Evolutionary conservation across 2,329 filamentous ascomycete species (phyloP).

Genomic region (Diaporthe australafricana): DNA sequence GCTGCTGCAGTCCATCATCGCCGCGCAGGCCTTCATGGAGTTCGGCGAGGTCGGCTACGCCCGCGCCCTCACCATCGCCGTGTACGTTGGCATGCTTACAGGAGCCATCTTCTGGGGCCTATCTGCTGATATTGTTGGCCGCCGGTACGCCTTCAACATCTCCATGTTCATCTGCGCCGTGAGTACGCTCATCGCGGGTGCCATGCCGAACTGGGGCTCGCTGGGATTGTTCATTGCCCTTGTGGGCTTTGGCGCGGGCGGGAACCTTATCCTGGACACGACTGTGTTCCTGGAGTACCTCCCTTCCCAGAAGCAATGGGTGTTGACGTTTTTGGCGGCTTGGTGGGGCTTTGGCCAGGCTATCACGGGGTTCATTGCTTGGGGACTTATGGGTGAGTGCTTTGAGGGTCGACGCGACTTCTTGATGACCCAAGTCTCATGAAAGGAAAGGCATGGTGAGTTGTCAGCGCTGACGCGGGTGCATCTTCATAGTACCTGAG

Average conservation of each 20-base stretch:
- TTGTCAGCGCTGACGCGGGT: not conserved
- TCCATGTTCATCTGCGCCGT: slow-evolving; percentile 72
- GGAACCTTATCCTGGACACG: slow-evolving; percentile 73
- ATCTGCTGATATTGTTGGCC: slow-evolving; percentile 74
- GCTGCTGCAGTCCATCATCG: slow-evolving; percentile 72
- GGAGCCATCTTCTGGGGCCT: slow-evolving; percentile 78
- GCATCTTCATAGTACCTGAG: slow-evolving; percentile 45
- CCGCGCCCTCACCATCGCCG: slow-evolving; percentile 70
- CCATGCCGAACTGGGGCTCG: slow-evolving; percentile 73
- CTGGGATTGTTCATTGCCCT: slow-evolving; percentile 73
- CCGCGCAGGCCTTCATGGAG: slow-evolving; percentile 67
- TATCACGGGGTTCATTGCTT: slow-evolving; percentile 60
- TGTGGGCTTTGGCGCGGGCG: slow-evolving; percentile 73
- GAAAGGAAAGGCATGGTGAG: not conserved
- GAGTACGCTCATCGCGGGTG: slow-evolving; percentile 70
- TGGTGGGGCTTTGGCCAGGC: slow-evolving; percentile 64
- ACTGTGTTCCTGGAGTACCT: slow-evolving; percentile 60
- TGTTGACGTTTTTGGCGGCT: slow-evolving; percentile 70
- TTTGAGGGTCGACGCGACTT: not conserved
- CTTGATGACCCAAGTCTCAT: not conserved
- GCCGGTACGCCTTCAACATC: slow-evolving; percentile 76
- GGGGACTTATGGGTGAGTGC: slow-evolving; percentile 58
- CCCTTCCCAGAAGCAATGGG: slow-evolving; percentile 69
- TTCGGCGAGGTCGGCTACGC: slow-evolving; percentile 66
- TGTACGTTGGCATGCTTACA: slow-evolving; percentile 65